Evolutionary conservation across 768 basidiomycete genomes (phyloP), one percentile per base, ranked within the genome.

Genomic region (Russula lepida): DNA sequence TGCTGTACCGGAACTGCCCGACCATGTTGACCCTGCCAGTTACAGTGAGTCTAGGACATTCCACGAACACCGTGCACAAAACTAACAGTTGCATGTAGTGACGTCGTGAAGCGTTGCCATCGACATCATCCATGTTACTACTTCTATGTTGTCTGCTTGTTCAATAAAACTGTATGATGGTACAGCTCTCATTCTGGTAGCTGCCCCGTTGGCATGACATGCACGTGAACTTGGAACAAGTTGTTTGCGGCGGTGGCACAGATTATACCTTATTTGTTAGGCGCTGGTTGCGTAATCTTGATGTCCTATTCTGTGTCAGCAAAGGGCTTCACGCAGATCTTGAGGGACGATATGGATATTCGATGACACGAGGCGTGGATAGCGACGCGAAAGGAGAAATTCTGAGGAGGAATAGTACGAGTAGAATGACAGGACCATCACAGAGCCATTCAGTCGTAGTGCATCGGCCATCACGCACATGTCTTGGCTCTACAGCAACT

Each of bases 1-100:
- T 32, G 94, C 92, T 33, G 93, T 99, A 44, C 87, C 95, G 4
- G 93, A 95, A 70, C 77, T 99, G 57, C 95, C 95, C 21, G 92
- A 93, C 54, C 87, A 88, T 68, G 92, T 98, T 67, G 93, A 97
- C 70, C 88, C 93, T 46, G 88, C 93, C 39, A 94, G 86, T 66
- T 98, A 98, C 80, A 98, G 92, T 95, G 68, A 73, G 91, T 85
- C 3, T 13, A 17, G 15, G 1, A 37, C 15, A 27, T n/a, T 52
- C 1, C 17, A 17, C 30, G 50, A 13, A 19, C 15, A 5, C 7
- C 13, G 21, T n/a, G 39, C 19, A 56, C 17, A 12, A 25, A 25
- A 52, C 54, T 15, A 30, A 52, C 56, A 58, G 54, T 9, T 46
- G 23, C 11, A 49, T 53, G 46, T 62, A 78, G 77, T 78, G 77